Base-by-base conservation (phyloP, 495 filamentous ascomycete genomes). In the Podospora australis region DNA sequence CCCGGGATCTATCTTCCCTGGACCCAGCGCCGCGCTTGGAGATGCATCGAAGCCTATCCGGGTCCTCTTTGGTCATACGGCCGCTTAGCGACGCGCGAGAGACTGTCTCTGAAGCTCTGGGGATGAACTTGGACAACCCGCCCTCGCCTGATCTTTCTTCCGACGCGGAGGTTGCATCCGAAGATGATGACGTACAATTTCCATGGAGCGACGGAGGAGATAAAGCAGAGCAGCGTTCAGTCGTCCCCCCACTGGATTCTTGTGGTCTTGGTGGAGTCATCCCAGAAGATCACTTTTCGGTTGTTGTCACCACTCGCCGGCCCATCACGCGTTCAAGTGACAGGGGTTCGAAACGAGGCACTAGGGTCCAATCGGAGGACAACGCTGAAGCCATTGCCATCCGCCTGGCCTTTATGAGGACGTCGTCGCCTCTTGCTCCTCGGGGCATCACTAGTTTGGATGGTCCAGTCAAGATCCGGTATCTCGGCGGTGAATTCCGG, bases 211-310 rank as follows among this genome's bases (percentile, higher is more conserved):
- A 69, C 40, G 48, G 49, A 11, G 50, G 53, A 1, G 59, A 63
- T 30, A 44, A 49, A n/a, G 25, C 52, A 6, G 36, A 50, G 2
- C 10, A 64, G 14, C 45, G 53, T 22, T 53, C 59, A 26, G 62
- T 85, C 35, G 73, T 77, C 50, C 79, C 76, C 17, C 49, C 54
- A 20, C 69, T 88, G 30, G 75, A 81, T 50, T 79, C 78, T 2
- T 82, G 79, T 42, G 84, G 84, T 9, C 54, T 87, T 16, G 81
- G 82, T 19, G 81, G 80, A 25, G 75, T 84, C 16, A 71, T 70
- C 38, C 83, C 82, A 1, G 75, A 78, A 34, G 84, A 88, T 60
- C 79, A 87, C 52, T 87, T 87, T 56, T 62, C 70, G 3, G 62
- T 87, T 22, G 55, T 71, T 16, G 79, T 86, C 4, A 59, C 68